Percentiles rank a stretch among this genome's conserved stretches.
These are phyloP conservation scores for Diplodia corticola DNA, from an alignment of 2,329 filamentous ascomycete genomes.

Conservation along the genomic window DNA sequence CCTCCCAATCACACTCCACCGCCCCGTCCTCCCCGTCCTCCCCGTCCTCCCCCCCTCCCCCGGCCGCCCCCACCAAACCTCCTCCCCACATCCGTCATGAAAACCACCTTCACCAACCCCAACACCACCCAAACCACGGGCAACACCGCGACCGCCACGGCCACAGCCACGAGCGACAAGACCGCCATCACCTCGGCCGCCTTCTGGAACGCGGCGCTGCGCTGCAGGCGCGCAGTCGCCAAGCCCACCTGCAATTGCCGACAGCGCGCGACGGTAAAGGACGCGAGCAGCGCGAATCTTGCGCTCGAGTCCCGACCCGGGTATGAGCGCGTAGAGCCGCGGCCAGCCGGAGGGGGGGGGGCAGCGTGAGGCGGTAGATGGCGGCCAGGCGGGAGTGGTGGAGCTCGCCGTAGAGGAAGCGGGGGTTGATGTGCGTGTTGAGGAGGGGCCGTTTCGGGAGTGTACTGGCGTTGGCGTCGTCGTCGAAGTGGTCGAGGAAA, in stretches of 20 bases:
- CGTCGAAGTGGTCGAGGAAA: not conserved
- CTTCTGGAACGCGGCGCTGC: slow-evolving; percentile 27
- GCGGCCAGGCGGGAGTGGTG: slow-evolving; percentile 5
- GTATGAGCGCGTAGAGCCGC: not conserved
- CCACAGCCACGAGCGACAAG: not conserved
- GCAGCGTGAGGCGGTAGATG: not conserved
- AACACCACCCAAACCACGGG: not conserved
- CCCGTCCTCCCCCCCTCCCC: too few relatives aligned
- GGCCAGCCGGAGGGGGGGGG: not conserved
- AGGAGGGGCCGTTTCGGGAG: not conserved
- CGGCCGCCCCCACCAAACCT: not conserved
- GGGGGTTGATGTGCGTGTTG: slow-evolving; percentile 34
- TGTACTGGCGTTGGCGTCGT: slow-evolving; percentile 24
- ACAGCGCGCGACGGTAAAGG: slow-evolving; percentile 32
- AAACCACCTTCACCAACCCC: not conserved
- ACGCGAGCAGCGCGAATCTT: slow-evolving; percentile 10
- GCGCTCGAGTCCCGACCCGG: not conserved
- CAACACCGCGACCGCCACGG: not conserved
- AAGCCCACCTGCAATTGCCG: slow-evolving; percentile 34
- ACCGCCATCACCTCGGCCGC: slow-evolving; percentile 25
- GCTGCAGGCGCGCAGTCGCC: slow-evolving; percentile 25
- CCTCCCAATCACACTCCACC: too few relatives aligned
- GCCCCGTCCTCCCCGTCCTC: too few relatives aligned
- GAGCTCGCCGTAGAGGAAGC: slow-evolving; percentile 40
- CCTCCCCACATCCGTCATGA: not conserved